A percentile compares a stretch with the other conserved stretches of the same genome.
phyloP scores from a whole-genome alignment of 345 rosid species.

The Cardamine occulta region DNA sequence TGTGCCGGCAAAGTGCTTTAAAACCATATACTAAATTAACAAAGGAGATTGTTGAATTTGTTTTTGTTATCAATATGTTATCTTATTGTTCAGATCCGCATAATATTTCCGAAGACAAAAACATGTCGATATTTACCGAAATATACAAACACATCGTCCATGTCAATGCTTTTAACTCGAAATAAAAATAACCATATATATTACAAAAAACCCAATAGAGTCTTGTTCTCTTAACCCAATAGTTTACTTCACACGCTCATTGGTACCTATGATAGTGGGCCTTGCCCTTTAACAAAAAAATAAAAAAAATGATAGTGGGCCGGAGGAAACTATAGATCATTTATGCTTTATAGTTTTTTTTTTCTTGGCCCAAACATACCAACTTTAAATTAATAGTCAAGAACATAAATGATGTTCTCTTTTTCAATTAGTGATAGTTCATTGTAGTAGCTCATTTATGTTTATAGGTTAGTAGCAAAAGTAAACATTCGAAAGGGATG shows the following conservation, averaged over 20 bases:
- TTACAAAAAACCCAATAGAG: not conserved
- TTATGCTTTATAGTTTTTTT: not conserved
- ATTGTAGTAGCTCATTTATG: not conserved
- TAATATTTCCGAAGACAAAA: not conserved
- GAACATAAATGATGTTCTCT: too few relatives aligned
- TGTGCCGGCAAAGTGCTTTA: slow-evolving; percentile 1
- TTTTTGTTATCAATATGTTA: not conserved
- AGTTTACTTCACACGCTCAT: not conserved
- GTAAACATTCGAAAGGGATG: not conserved
- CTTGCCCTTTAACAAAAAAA: too few relatives aligned
- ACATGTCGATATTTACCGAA: not conserved
- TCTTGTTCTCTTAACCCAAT: not conserved
- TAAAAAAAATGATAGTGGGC: not conserved
- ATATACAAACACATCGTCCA: too few relatives aligned
- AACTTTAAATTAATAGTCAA: too few relatives aligned
- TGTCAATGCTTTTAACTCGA: too few relatives aligned
- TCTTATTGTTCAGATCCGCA: not conserved
- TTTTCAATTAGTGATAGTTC: not conserved
- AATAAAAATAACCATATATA: too few relatives aligned
- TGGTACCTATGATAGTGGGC: not conserved
- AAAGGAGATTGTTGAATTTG: not conserved
- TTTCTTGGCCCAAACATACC: not conserved
- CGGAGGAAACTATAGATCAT: not conserved
- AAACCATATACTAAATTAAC: not conserved
- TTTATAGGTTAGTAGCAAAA: not conserved